Percentiles rank a stretch among this genome's conserved stretches.
Conservation (phyloP, 495 filamentous ascomycete species). For the Penicillium cinerascens region DNA sequence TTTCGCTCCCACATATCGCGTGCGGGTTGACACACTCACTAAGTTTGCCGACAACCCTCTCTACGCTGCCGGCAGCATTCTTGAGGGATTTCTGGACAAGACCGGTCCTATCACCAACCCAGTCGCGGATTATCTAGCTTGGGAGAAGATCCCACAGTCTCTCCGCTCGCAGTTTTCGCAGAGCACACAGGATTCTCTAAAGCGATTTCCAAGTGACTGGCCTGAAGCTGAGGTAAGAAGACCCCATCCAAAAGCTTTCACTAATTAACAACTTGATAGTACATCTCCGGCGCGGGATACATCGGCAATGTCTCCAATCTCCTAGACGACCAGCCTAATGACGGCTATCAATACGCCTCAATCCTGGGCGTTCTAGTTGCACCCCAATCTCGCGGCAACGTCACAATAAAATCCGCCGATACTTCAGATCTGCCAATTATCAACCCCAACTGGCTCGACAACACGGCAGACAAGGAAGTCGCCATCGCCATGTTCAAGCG, state of each 20-base stretch:
- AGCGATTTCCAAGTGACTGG: conserved; percentile 48
- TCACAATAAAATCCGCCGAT: conserved; percentile 45
- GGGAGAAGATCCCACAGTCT: conserved; percentile 46
- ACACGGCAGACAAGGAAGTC: conserved; percentile 50
- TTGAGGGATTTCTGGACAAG: conserved; percentile 4
- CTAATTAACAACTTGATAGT: conserved; percentile 25
- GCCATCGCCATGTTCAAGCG: conserved; percentile 52
- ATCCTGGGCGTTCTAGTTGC: conserved; percentile 40
- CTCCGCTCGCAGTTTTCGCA: conserved; percentile 23
- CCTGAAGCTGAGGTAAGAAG: conserved; percentile 51
- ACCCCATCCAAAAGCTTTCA: conserved; percentile 5
- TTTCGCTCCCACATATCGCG: conserved; percentile 14
- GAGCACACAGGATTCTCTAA: conserved; percentile 22
- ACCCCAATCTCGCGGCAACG: conserved; percentile 50
- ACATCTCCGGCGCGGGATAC: conserved; percentile 32
- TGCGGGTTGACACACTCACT: conserved; percentile 22
- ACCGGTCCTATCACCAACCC: conserved; percentile 37
- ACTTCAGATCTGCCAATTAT: conserved; percentile 50
- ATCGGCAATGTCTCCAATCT: conserved; percentile 44
- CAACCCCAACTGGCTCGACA: conserved; percentile 52
- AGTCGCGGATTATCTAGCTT: conserved; percentile 33
- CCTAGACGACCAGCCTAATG: conserved; percentile 27
- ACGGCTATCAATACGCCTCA: conserved; percentile 48
- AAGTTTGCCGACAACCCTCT: conserved; percentile 9
- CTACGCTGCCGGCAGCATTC: conserved; percentile 9